A percentile compares a stretch with the other conserved stretches of the same genome.
Evolutionary conservation across 495 filamentous ascomycete genomes (phyloP).

Genomic region (Amorphotheca resinae): DNA sequence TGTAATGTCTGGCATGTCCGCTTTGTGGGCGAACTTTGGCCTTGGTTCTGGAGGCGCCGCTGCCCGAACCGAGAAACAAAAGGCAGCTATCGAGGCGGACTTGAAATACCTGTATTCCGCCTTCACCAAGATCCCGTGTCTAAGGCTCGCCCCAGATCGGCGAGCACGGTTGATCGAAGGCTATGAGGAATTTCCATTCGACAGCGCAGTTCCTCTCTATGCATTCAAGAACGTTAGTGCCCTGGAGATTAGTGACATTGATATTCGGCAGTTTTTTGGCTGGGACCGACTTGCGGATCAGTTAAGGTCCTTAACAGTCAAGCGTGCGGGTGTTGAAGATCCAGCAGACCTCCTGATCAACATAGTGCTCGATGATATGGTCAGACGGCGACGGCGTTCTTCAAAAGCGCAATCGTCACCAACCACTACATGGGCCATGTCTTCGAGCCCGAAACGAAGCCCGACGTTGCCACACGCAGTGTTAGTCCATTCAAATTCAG

Average conservation of each 20-base stretch:
- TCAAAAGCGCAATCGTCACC: constrained; percentile 76
- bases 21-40: constrained; percentile 80
- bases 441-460: constrained; percentile 44
- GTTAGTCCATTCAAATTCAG: constrained; percentile 43
- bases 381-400: constrained; percentile 75
- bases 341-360: constrained; percentile 79
- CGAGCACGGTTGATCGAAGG: constrained; percentile 77
- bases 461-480: constrained; percentile 43
- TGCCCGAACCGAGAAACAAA: constrained; percentile 75
- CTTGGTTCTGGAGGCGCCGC: constrained; percentile 60
- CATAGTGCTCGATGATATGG: constrained; percentile 92
- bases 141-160: constrained; percentile 79
- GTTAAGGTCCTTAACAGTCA: constrained; percentile 78
- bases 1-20: constrained; percentile 91
- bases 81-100: constrained; percentile 70
- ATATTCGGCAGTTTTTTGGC: constrained; percentile 92
- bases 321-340: constrained; percentile 77
- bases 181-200: constrained; percentile 96
- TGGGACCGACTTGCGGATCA: constrained; percentile 93
- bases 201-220: constrained; percentile 89
- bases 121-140: constrained; percentile 93
- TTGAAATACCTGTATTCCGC: constrained; percentile 94
- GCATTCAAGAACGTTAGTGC: constrained; percentile 93
- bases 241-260: constrained; percentile 86
- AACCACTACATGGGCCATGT: constrained; percentile 48